Conservation (phyloP, 148 eudicot genomes). For the Vaccinium macrocarpon region DNA sequence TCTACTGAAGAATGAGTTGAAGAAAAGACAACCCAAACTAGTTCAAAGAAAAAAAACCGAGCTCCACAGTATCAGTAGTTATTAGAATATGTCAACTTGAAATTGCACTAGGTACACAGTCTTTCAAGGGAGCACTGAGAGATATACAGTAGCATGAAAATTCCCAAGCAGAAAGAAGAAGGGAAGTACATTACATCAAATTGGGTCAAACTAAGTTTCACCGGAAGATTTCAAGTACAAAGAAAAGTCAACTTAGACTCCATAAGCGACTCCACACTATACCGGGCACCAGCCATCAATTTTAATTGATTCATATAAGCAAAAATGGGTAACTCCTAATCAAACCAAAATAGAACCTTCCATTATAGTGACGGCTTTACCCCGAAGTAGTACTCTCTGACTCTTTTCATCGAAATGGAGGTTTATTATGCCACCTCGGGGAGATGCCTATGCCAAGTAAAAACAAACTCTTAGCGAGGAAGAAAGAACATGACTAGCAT, state of each 20-base stretch:
- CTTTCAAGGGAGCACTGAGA: background rate
- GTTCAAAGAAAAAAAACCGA: too few relatives aligned
- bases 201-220: background rate
- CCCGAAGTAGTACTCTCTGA: constrained; percentile 57
- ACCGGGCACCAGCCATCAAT: background rate
- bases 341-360: constrained; percentile 67
- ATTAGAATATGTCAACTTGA: too few relatives aligned
- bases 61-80: too few relatives aligned
- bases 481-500: background rate
- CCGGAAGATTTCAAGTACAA: background rate
- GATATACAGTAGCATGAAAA: background rate
- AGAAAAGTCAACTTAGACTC: background rate
- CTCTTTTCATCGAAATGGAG: constrained; percentile 63
- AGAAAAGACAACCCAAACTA: too few relatives aligned
- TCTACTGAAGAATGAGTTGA: too few relatives aligned
- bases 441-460: constrained; percentile 58
- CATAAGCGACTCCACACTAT: background rate
- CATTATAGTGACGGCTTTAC: constrained; percentile 65
- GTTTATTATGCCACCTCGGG: constrained; percentile 59
- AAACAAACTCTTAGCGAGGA: background rate
- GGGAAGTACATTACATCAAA: background rate
- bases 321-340: background rate
- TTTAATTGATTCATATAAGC: background rate
- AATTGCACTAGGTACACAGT: too few relatives aligned
- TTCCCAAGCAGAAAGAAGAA: background rate